Conservation (phyloP, 2,329 filamentous ascomycete genomes). For the Laburnicola sp. region DNA sequence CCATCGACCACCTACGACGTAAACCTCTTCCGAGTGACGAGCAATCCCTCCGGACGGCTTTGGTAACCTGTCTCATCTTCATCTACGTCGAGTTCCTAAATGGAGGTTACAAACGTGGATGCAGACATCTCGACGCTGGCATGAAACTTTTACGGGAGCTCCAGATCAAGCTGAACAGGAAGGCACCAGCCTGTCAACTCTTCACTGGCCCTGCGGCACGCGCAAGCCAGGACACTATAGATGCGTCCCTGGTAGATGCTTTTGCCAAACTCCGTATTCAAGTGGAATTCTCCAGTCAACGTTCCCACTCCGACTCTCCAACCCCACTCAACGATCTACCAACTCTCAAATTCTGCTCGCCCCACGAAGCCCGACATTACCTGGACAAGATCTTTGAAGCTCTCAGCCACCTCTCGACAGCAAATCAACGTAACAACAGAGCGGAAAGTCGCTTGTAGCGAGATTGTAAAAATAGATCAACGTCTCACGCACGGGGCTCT, state of each 20-base stretch:
- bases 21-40: conserved; percentile 23
- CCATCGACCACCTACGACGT: conserved; percentile 42
- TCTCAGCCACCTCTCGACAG: neutral
- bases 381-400: conserved; percentile 3
- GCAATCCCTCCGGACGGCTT: conserved; percentile 37
- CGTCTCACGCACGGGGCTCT: conserved; percentile 3
- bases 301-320: neutral
- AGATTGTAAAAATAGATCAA: neutral
- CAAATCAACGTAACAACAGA: neutral
- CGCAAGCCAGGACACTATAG: neutral
- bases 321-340: neutral
- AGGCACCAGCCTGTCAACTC: no score
- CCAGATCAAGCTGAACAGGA: neutral
- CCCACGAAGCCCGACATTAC: conserved; percentile 6
- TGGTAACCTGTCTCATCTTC: conserved; percentile 51
- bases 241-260: neutral
- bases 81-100: conserved; percentile 47
- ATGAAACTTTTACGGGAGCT: neutral
- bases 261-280: neutral
- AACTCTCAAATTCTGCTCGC: neutral
- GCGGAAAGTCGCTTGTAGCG: neutral
- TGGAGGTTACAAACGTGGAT: conserved; percentile 39
- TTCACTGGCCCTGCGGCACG: neutral
- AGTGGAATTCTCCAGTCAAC: neutral
- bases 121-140: neutral